These are phyloP conservation scores for Violaceomyces palustris DNA, from an alignment of 1,284 basidiomycete species.

Conservation along the genomic window DNA sequence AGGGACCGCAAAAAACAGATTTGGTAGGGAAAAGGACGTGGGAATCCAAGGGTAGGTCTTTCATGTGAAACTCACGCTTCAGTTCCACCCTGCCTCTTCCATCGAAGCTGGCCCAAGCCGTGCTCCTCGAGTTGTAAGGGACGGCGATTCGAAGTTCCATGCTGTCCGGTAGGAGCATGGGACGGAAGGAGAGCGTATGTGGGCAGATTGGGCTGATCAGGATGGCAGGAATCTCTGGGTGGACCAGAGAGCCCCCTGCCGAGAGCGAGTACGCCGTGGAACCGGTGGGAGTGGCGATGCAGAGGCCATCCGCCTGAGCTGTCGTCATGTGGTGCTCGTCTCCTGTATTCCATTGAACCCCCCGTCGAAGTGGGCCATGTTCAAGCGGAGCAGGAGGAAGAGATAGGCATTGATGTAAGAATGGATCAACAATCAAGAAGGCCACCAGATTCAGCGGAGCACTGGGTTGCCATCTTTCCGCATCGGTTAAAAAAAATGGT, in stretches of 20 bases:
- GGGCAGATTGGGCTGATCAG: constrained; percentile 97
- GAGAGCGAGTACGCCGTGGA: constrained; percentile 94
- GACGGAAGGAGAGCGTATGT: constrained; percentile 95
- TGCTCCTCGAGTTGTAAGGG: constrained; percentile 94
- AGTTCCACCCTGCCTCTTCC: constrained; percentile 88
- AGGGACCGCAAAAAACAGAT: no score
- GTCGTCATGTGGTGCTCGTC: constrained; percentile 99
- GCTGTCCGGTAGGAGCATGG: constrained; percentile 90
- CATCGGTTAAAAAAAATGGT: no score
- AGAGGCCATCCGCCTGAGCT: constrained; percentile 94
- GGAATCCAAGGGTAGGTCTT: no score
- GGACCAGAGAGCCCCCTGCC: constrained; percentile 93
- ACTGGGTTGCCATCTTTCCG: no score
- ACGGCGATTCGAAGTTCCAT: constrained; percentile 98
- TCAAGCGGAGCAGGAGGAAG: no score
- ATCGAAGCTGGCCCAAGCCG: constrained; percentile 98
- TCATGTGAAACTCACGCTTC: constrained; percentile 64
- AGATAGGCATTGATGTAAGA: no score
- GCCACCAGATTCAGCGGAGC: no score
- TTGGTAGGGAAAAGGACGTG: no score
- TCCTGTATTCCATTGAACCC: constrained; percentile 58
- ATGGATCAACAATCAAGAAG: no score
- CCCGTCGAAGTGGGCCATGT: no score
- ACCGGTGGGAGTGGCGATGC: constrained; percentile 92
- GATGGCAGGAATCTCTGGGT: constrained; percentile 94